Evolutionary conservation across 2,329 filamentous ascomycete genomes (phyloP).

Genomic region (Aspergillus sp.): DNA sequence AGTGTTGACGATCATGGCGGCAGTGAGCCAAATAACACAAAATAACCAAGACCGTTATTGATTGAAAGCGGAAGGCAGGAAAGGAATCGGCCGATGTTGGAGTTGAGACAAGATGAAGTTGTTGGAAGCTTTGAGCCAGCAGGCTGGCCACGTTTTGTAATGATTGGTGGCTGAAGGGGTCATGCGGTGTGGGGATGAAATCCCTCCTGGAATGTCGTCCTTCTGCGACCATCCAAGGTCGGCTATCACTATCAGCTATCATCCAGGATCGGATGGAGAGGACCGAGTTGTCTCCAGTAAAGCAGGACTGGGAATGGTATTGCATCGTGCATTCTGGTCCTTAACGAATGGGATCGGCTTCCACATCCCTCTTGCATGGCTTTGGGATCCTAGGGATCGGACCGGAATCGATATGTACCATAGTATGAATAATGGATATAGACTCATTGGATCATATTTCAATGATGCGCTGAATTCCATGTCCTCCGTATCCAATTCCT

Average conservation of each 20-base stretch:
- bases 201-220: neutral
- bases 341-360: neutral
- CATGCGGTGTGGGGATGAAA: constrained; percentile 15
- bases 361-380: neutral
- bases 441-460: neutral
- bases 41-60: neutral
- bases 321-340: neutral
- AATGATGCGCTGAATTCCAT: neutral
- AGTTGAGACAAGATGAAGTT: neutral
- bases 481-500: neutral
- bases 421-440: neutral
- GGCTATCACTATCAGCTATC: neutral
- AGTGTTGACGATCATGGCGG: neutral
- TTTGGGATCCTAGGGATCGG: neutral
- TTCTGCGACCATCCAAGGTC: neutral
- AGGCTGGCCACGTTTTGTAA: constrained; percentile 19
- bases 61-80: neutral
- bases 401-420: neutral
- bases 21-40: neutral
- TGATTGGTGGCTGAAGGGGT: constrained; percentile 19
- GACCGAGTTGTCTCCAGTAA: neutral
- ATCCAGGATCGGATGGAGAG: neutral
- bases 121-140: constrained; percentile 14
- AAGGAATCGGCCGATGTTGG: neutral
- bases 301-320: neutral